Evolutionary conservation across 140 eudicot genomes (phyloP).

Genomic region (Erigeron philadelphicus): DNA sequence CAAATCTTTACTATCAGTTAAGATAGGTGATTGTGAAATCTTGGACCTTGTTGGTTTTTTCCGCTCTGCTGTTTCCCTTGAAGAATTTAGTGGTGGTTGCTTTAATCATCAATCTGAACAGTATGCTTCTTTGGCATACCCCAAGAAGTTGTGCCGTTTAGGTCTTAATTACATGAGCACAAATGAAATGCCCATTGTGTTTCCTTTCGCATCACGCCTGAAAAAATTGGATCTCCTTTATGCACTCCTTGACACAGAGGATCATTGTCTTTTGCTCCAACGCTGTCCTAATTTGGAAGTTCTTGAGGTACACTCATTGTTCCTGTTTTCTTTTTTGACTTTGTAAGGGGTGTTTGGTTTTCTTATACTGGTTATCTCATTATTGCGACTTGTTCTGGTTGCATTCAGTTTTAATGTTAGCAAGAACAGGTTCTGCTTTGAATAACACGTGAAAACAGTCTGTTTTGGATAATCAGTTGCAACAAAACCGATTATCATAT

Average conservation of each 20-base stretch:
- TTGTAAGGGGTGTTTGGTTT: neutral
- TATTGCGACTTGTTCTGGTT: neutral
- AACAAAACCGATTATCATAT: neutral
- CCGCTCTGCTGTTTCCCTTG: slow-evolving; percentile 36
- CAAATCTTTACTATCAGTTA: slow-evolving; percentile 42
- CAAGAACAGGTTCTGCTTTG: neutral
- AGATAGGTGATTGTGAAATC: slow-evolving; percentile 54
- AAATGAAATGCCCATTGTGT: slow-evolving; percentile 56
- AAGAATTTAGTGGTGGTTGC: slow-evolving; percentile 66
- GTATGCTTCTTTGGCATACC: slow-evolving; percentile 42
- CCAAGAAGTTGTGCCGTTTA: slow-evolving; percentile 47
- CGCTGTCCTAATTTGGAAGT: slow-evolving; percentile 74
- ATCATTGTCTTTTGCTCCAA: slow-evolving; percentile 60
- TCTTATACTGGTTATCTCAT: neutral
- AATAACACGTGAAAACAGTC: neutral
- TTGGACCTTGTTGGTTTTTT: slow-evolving; percentile 48
- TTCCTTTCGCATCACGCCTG: slow-evolving; percentile 59
- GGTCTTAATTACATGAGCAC: slow-evolving; percentile 60
- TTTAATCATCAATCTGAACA: slow-evolving; percentile 40
- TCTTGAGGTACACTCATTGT: slow-evolving; percentile 59
- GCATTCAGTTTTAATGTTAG: neutral
- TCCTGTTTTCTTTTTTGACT: neutral
- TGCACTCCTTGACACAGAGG: slow-evolving; percentile 72
- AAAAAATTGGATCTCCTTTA: slow-evolving; percentile 74
- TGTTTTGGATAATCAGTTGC: neutral